These are phyloP conservation scores for Entomortierella lignicola DNA, from an alignment of 192 early-diverging fungal genomes.

Conservation along the genomic window DNA sequence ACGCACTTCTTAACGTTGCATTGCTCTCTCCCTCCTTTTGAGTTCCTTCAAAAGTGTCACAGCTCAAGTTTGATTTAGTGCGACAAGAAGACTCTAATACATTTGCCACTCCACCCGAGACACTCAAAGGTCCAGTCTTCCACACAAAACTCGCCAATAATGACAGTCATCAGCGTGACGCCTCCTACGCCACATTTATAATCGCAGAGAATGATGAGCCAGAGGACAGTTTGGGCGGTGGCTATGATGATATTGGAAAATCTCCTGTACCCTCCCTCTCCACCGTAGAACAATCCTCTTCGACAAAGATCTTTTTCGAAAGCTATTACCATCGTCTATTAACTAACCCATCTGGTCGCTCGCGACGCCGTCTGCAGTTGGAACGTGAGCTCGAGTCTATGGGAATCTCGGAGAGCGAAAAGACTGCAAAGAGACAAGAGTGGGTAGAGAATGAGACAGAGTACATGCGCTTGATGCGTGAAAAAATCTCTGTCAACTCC, in stretches of 20 bases:
- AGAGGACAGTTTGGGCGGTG: neutral
- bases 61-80: constrained; percentile 50
- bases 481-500: constrained; percentile 54
- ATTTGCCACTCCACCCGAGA: constrained; percentile 49
- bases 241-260: constrained; percentile 26
- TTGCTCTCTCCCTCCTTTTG: constrained; percentile 20
- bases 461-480: constrained; percentile 60
- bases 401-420: constrained; percentile 62
- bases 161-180: constrained; percentile 27
- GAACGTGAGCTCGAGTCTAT: constrained; percentile 62
- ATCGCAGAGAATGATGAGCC: constrained; percentile 33
- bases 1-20: too few species aligned
- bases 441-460: constrained; percentile 65
- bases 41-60: constrained; percentile 54
- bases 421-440: constrained; percentile 60
- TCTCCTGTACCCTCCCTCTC: constrained; percentile 51
- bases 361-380: constrained; percentile 61
- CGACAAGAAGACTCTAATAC: constrained; percentile 26
- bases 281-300: constrained; percentile 70
- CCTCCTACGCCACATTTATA: constrained; percentile 48
- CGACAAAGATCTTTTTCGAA: constrained; percentile 72
- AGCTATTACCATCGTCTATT: constrained; percentile 67
- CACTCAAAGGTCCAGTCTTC: constrained; percentile 37
- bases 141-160: constrained; percentile 21
- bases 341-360: constrained; percentile 59